phyloP scores from a whole-genome alignment of 192 early-diverging fungal species.

The Rhizoclosmatium globosum region DNA sequence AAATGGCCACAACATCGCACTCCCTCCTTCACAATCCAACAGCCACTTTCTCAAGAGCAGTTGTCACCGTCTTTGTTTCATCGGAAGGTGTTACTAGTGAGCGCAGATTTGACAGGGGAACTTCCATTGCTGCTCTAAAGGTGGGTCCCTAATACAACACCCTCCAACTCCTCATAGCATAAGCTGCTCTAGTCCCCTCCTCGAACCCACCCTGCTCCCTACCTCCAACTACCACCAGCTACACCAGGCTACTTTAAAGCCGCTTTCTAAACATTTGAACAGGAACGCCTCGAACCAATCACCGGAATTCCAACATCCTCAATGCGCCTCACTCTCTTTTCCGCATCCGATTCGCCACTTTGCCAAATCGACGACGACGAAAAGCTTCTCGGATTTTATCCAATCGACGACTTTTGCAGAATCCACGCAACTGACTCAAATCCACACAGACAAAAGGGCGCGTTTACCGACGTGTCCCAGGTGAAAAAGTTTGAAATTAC shows the following conservation, averaged over 20 bases:
- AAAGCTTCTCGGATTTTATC: slow-evolving; percentile 87
- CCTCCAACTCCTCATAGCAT: not conserved
- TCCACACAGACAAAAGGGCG: slow-evolving; percentile 67
- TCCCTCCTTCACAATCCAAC: slow-evolving; percentile 30
- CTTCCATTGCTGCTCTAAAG: slow-evolving; percentile 76
- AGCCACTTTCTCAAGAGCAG: slow-evolving; percentile 46
- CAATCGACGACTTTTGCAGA: slow-evolving; percentile 82
- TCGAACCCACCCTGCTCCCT: not conserved
- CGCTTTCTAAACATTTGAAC: not conserved
- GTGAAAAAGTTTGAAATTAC: slow-evolving; percentile 95
- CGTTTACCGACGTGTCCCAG: slow-evolving; percentile 86
- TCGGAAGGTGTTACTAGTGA: slow-evolving; percentile 85
- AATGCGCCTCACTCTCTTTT: slow-evolving; percentile 54
- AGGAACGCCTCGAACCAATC: slow-evolving; percentile 88
- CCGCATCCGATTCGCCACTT: slow-evolving; percentile 54
- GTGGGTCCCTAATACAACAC: slow-evolving; percentile 47
- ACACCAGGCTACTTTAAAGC: not conserved
- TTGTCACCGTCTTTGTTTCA: slow-evolving; percentile 91
- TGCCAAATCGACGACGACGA: slow-evolving; percentile 50
- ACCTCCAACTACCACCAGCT: not conserved
- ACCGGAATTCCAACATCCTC: slow-evolving; percentile 82
- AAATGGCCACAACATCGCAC: not conserved
- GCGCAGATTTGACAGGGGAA: slow-evolving; percentile 81
- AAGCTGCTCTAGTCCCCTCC: not conserved
- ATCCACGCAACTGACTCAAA: slow-evolving; percentile 79